Base-by-base conservation (phyloP, 805 yeast species). In the Lachancea quebecensis region DNA sequence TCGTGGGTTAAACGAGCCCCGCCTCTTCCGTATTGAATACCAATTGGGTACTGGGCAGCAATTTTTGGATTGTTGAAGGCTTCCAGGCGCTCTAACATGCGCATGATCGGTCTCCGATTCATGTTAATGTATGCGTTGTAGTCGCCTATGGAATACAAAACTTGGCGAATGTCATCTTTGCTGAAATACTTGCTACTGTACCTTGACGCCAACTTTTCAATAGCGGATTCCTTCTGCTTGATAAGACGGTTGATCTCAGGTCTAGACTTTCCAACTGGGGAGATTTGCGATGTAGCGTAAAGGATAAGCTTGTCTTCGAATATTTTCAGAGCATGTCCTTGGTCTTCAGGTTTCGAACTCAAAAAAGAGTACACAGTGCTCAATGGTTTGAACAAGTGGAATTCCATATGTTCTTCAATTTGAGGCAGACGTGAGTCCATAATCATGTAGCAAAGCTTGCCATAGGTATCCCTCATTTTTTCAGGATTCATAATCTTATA, bases 401-500 rank as follows among this genome's bases (percentile, higher is more conserved):
- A 85, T 49, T 81, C 91, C 81, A 85, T 75, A 42, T 79, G 79
- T 12, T 75, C 78, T 51, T 74, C 76, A 48, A 85, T 76, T 53
- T 84, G 88, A 0, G 88, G 84, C 27, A 82, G 64, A 39, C 85
- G 68, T 2, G 93, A 85, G 62, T 85, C 95, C 93, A 85, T 85
- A 32, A 84, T 79, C 85, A 85, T 85, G 62, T 85, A 85, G 66
- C 85, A 81, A 46, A 85, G 67, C 56, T 85, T 84, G 38, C 95
- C 95, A 60, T 79, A 85, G 4, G 80, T 80, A 55, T 81, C 85
- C 50, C 89, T 73, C 85, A 85, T 81, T 54, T 78, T 73, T 53
- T 85, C 89, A 0, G 95, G 95, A 56, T 85, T 85, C 89, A 85
- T 81, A 54, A 85, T 80, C 59, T 85, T 85, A 66, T 85, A 85